Evolutionary conservation across 345 rosid species (phyloP).

Genomic region (Rhizophora apiculata): DNA sequence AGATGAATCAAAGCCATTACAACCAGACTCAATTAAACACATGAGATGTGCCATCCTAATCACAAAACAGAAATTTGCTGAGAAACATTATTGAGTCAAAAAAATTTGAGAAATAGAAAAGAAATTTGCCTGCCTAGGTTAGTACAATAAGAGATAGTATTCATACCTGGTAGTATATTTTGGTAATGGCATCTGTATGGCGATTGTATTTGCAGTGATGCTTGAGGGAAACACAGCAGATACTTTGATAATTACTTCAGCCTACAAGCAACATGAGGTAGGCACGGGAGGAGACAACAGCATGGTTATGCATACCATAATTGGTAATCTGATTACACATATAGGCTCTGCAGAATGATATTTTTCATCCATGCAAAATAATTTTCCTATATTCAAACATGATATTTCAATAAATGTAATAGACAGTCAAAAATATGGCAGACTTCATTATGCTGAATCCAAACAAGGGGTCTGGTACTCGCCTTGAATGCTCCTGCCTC

Average conservation of each 20-base stretch:
- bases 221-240: slow-evolving; percentile 77
- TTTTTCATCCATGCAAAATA: not conserved
- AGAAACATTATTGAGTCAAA: too few species aligned
- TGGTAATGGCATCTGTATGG: slow-evolving; percentile 88
- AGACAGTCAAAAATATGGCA: too few species aligned
- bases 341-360: not conserved
- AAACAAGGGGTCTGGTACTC: not conserved
- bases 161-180: slow-evolving; percentile 78
- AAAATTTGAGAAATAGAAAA: too few species aligned
- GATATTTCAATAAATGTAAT: too few species aligned
- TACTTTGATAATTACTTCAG: slow-evolving; percentile 85
- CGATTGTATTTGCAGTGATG: slow-evolving; percentile 78
- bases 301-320: not conserved
- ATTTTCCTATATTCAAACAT: not conserved
- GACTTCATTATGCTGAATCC: too few species aligned
- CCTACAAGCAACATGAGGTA: slow-evolving; percentile 48
- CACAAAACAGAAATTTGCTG: too few species aligned
- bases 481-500: slow-evolving; percentile 93
- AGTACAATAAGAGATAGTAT: not conserved
- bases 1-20: too few species aligned
- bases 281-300: not conserved
- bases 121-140: too few species aligned
- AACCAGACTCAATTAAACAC: too few species aligned
- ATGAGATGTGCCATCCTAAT: too few species aligned
- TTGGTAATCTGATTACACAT: not conserved